Base-by-base conservation (phyloP, 2,329 filamentous ascomycete genomes). In the Aspergillus tamarii region DNA sequence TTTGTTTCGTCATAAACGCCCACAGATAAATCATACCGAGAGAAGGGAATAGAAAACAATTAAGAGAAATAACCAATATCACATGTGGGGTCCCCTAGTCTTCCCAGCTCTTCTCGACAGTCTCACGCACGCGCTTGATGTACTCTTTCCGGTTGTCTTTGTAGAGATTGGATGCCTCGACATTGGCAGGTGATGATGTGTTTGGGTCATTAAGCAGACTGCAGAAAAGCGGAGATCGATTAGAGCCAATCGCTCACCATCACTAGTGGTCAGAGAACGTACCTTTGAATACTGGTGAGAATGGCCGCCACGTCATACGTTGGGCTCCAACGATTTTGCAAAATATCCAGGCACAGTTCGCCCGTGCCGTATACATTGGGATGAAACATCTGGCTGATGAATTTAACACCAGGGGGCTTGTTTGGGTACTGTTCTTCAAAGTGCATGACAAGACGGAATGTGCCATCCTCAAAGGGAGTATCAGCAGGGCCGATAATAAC, bases 381-480 rank as follows among this genome's bases (percentile, higher is more conserved):
- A 74, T 99, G 95, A 80, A 99, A 99, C 95, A 99, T 99, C 78
- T 95, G 89, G 80, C 92, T 96, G 78, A 99, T 96, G 78, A 99
- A 99, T 77, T 98, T 98, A 81, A 98, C 95, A 39, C 93, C 91
- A 0, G 95, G 95, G 6, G 95, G 95, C 79, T 98, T 98, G 82
- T 98, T 99, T 34, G 95, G 95, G 74, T 99, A 99, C 75, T 97
- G 94, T 79, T 99, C 95, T 77, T 98, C 95, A 72, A 99, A 99
- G 76, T 97, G 93, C 94, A 99, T 98, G 58, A 98, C 94, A 12
- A 99, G 89, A 69, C 94, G 87, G 79, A 99, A 99, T 26, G 95
- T 99, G 67, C 95, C 95, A 79, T 99, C 95, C 81, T 99, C 95
- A 74, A 98, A 99, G 1, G 95, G 94, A 1, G 95, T 99, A 75